Evolutionary conservation across 1,284 basidiomycete genomes (phyloP).

Genomic region (Ceratobasidium sp.): DNA sequence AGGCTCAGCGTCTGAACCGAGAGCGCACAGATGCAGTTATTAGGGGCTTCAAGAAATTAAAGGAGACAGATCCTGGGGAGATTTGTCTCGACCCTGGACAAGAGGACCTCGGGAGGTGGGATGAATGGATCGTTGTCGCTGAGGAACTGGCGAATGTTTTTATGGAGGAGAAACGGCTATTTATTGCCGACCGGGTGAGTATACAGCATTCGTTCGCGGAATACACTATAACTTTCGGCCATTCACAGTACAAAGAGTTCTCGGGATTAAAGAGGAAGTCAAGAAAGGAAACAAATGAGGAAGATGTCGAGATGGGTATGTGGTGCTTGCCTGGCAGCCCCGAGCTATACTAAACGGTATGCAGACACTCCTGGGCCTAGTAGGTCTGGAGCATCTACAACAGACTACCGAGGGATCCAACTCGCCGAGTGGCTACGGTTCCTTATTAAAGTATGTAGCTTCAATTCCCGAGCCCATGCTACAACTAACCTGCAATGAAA

Average conservation of each 20-base stretch:
- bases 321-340: not conserved
- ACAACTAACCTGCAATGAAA: constrained; percentile 56
- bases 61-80: constrained; percentile 56
- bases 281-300: constrained; percentile 63
- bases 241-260: constrained; percentile 42
- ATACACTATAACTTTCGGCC: not conserved
- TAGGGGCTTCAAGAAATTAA: constrained; percentile 57
- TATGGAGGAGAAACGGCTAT: constrained; percentile 83
- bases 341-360: not conserved
- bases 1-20: constrained; percentile 50
- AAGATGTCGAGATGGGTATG: constrained; percentile 50
- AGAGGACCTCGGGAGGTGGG: constrained; percentile 55
- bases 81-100: constrained; percentile 36
- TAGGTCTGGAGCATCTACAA: constrained; percentile 60
- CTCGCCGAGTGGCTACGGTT: constrained; percentile 89
- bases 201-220: not conserved
- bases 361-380: constrained; percentile 45
- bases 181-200: constrained; percentile 79
- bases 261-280: constrained; percentile 65
- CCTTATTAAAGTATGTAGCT: constrained; percentile 80
- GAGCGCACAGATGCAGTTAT: constrained; percentile 56
- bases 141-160: constrained; percentile 87
- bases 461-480: not conserved
- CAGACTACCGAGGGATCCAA: constrained; percentile 81
- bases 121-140: constrained; percentile 82